phyloP scores from a whole-genome alignment of 306 rosid species.

The Canavalia gladiata region DNA sequence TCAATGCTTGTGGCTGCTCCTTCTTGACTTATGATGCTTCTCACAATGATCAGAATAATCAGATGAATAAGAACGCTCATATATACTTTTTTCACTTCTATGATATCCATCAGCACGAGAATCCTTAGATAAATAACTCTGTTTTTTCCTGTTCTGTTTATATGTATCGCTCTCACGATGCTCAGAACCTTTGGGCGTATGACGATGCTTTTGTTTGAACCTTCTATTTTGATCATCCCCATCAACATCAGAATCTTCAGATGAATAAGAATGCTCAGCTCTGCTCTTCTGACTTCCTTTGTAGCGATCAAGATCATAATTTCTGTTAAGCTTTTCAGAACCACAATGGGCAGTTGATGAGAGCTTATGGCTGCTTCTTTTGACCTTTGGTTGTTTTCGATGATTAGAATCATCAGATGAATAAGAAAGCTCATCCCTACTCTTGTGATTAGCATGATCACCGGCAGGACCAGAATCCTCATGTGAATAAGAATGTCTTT shows the following conservation, averaged over 20 bases:
- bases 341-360: constrained; percentile 41
- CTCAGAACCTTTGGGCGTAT: constrained; percentile 21
- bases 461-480: constrained; percentile 52
- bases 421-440: constrained; percentile 40
- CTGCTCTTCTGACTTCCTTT: constrained; percentile 44
- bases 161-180: constrained; percentile 37
- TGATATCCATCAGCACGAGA: constrained; percentile 35
- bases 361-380: constrained; percentile 48
- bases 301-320: constrained; percentile 41
- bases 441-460: constrained; percentile 35
- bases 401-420: constrained; percentile 47
- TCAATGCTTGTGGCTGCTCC: constrained; percentile 46
- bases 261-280: constrained; percentile 39
- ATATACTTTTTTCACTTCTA: constrained; percentile 44
- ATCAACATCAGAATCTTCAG: constrained; percentile 51
- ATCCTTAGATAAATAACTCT: constrained; percentile 39
- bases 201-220: constrained; percentile 27
- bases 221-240: constrained; percentile 43
- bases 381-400: constrained; percentile 42
- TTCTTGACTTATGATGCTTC: constrained; percentile 41
- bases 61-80: constrained; percentile 43
- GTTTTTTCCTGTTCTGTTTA: constrained; percentile 47
- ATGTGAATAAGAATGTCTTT: constrained; percentile 29
- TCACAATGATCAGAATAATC: constrained; percentile 42
- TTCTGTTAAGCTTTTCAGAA: constrained; percentile 49